Conservation (phyloP, 2,329 filamentous ascomycete species). For the Aspergillus fructus region DNA sequence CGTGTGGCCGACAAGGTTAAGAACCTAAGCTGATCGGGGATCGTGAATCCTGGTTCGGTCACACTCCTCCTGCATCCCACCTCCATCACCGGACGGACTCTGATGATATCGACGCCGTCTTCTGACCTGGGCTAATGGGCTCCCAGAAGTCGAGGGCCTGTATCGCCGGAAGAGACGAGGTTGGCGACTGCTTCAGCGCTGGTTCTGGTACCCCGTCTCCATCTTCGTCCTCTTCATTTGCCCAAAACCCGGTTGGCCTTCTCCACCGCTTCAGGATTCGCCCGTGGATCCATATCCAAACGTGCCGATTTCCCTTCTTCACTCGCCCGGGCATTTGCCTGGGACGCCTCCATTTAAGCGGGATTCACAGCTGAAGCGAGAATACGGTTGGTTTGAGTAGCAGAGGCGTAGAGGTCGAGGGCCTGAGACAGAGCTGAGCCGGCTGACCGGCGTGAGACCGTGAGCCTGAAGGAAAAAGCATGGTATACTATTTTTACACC, state of each 20-base stretch:
- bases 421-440: not conserved
- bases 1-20: conserved; percentile 1
- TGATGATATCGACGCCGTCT: not conserved
- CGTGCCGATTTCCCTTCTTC: not conserved
- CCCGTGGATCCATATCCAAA: conserved; percentile 1
- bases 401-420: not conserved
- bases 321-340: not conserved
- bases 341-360: not conserved
- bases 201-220: not conserved
- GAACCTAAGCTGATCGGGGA: conserved; percentile 1
- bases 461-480: not conserved
- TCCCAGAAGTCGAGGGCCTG: too few species aligned
- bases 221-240: conserved; percentile 1
- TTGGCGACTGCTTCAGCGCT: not conserved
- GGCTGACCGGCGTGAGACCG: not conserved
- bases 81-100: not conserved
- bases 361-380: not conserved
- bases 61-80: not conserved
- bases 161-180: too few species aligned
- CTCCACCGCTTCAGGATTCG: conserved; percentile 1
- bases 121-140: not conserved
- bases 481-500: not conserved
- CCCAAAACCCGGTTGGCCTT: not conserved
- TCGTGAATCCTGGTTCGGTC: not conserved
- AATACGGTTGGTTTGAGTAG: not conserved